A percentile compares a stretch with the other conserved stretches of the same genome.
Evolutionary conservation across 2,329 filamentous ascomycete species (phyloP).

Genomic region (Fusarium fracticaudum): DNA sequence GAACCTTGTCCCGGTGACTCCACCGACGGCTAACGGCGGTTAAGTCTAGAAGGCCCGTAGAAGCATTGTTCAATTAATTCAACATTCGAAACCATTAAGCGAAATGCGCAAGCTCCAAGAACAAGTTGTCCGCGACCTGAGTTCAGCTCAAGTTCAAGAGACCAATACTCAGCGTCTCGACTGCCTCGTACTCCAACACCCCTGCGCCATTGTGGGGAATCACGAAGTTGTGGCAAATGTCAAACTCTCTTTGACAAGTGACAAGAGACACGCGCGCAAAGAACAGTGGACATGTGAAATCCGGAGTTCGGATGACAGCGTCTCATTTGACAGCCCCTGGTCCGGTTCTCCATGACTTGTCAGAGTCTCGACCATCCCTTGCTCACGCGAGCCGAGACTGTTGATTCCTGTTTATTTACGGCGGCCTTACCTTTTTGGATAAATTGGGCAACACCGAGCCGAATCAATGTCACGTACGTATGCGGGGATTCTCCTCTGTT

Average conservation of each 20-base stretch:
- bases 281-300: slow-evolving; percentile 30
- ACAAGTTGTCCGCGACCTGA: neutral
- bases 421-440: slow-evolving; percentile 32
- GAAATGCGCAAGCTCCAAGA: neutral
- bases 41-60: neutral
- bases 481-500: slow-evolving; percentile 22
- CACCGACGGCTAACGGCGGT: slow-evolving; percentile 19
- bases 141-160: neutral
- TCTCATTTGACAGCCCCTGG: slow-evolving; percentile 23
- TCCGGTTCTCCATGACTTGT: slow-evolving; percentile 21
- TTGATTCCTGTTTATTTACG: slow-evolving; percentile 33
- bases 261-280: neutral
- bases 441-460: slow-evolving; percentile 28
- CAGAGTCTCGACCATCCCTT: slow-evolving; percentile 25
- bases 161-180: neutral
- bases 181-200: slow-evolving; percentile 4
- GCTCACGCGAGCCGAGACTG: slow-evolving; percentile 10
- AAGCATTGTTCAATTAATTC: neutral
- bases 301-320: slow-evolving; percentile 15
- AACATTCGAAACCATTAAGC: neutral
- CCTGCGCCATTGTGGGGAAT: slow-evolving; percentile 27
- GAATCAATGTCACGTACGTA: slow-evolving; percentile 14
- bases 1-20: slow-evolving; percentile 18
- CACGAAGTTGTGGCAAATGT: slow-evolving; percentile 15
- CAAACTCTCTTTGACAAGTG: neutral